These are phyloP conservation scores for Aspergillus ellipticus DNA, from an alignment of 495 filamentous ascomycete species.

Conservation along the genomic window DNA sequence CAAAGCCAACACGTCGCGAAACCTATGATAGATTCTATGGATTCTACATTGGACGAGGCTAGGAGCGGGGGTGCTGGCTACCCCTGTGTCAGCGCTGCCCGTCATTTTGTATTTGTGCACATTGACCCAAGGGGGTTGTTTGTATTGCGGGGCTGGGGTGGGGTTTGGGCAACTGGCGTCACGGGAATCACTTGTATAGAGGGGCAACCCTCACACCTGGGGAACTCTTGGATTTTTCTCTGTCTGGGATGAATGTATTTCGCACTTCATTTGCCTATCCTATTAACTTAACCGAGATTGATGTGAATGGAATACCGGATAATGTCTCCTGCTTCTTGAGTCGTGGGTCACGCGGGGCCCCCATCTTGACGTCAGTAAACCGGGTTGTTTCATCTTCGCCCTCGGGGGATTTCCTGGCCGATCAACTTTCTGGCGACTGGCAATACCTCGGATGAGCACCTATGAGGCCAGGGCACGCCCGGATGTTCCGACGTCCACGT, in stretches of 20 bases:
- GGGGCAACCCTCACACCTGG: not conserved
- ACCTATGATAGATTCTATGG: conserved; percentile 7
- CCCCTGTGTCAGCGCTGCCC: not conserved
- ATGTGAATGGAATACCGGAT: no score
- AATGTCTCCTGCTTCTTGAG: no score
- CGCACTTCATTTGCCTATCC: not conserved
- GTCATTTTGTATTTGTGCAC: not conserved
- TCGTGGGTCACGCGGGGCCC: not conserved
- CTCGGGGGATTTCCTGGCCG: no score
- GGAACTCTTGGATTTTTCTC: not conserved
- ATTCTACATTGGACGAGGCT: not conserved
- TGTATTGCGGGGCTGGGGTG: not conserved
- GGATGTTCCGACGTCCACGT: conserved; percentile 10
- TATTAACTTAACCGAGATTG: not conserved
- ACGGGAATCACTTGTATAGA: not conserved
- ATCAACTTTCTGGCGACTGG: no score
- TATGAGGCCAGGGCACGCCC: not conserved
- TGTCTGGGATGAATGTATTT: not conserved
- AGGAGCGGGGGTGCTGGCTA: not conserved
- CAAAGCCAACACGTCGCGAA: conserved; percentile 23
- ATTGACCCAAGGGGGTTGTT: not conserved
- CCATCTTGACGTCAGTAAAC: not conserved
- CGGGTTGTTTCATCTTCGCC: not conserved
- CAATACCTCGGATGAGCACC: no score
- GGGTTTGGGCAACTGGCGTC: not conserved